phyloP scores from a whole-genome alignment of 2,329 filamentous ascomycete species.

The Exophiala phaeomuriformis region DNA sequence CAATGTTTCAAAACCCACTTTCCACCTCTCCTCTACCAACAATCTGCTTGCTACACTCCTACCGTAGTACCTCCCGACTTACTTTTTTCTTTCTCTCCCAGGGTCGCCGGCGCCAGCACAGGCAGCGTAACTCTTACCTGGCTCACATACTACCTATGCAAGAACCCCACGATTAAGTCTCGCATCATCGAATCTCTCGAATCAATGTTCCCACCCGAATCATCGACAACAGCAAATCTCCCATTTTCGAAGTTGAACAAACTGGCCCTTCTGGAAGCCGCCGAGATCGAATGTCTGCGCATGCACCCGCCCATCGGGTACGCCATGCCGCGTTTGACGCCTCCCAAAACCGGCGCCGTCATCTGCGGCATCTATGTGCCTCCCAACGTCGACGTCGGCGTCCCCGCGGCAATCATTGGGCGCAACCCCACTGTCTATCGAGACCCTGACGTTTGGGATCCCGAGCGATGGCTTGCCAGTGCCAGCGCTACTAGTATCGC shows the following conservation, averaged over 20 bases:
- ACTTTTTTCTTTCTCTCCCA: not conserved
- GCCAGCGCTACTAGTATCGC: no score
- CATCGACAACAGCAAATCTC: conserved; percentile 7
- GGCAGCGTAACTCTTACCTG: conserved; percentile 19
- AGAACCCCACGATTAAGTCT: conserved; percentile 12
- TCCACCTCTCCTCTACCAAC: no score
- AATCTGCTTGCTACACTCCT: no score
- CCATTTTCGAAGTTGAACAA: conserved; percentile 13
- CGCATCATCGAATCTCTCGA: conserved; percentile 16
- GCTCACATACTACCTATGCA: conserved; percentile 19
- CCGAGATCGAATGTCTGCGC: conserved; percentile 16
- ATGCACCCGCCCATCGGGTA: conserved; percentile 24
- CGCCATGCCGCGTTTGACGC: conserved; percentile 31
- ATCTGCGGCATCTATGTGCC: conserved; percentile 29
- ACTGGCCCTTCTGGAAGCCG: conserved; percentile 15
- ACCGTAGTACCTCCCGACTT: no score
- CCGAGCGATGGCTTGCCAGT: conserved; percentile 19
- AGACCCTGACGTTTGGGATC: conserved; percentile 19
- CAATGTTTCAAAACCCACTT: no score
- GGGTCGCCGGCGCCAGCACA: conserved; percentile 17
- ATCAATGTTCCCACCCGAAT: conserved; percentile 16
- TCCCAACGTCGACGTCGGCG: conserved; percentile 24
- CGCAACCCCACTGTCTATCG: conserved; percentile 14
- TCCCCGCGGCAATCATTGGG: conserved; percentile 15
- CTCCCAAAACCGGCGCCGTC: conserved; percentile 26